Base-by-base conservation (phyloP, 2,329 filamentous ascomycete species). In the Neonectria neomacrospora region DNA sequence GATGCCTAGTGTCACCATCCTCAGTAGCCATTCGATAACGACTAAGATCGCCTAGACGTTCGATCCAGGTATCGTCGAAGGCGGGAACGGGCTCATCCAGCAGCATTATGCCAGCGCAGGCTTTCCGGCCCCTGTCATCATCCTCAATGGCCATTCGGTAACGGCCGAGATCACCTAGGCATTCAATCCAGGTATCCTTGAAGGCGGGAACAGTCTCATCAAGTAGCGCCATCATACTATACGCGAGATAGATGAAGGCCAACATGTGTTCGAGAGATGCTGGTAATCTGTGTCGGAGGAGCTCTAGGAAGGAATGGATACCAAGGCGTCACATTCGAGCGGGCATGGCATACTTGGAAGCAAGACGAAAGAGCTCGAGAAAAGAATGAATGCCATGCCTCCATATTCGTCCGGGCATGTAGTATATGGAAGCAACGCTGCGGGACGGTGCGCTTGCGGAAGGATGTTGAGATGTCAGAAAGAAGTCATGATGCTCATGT, bases 381-480 rank as follows among this genome's bases (percentile, higher is more conserved):
- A 96, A 95, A 0, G 88, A 90, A 73, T 96, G 93, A 3, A 98
- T 97, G 0, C 92, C 95, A 70, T 97, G 92, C 0, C 93, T 85
- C 96, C 95, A 98, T 92, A 98, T 96, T 0, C 95, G 83, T 0
- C 92, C 93, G 0, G 94, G 94, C 93, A 98, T 97, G 0, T 89
- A 89, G 69, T 97, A 97, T 64, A 96, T 96, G 0, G 86, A 85
- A 0, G 94, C 90, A 0, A 97, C 77, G 0, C 87, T 81, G 3
- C 86, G 84, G 0, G 98, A 76, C 0, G 90, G 87, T 0, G 84
- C 83, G 22, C 85, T 91, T 0, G 93, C 92, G 0, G 90, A 91
- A 0, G 93, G 94, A 72, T 98, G 94, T 69, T 97, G 94, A 0
- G 88, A 92, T 0, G 94, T 94, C 1, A 97, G 81, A 61, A 97